Evolutionary conservation across 192 early-diverging fungal species (phyloP).

Genomic region (Backusella luteola): DNA sequence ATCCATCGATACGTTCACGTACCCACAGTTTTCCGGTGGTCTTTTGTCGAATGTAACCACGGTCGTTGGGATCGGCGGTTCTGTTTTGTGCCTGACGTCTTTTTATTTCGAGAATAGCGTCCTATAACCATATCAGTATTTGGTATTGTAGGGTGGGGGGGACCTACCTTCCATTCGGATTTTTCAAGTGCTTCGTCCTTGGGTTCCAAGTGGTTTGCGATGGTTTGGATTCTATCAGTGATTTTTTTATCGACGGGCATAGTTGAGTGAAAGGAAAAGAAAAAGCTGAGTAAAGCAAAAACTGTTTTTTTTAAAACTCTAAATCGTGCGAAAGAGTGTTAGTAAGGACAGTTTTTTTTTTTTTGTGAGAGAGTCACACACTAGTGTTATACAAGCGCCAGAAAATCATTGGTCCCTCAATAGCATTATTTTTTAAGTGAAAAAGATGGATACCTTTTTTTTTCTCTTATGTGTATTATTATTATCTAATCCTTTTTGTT

Average conservation of each 20-base stretch:
- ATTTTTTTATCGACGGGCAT: background rate
- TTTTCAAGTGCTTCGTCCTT: slow-evolving; percentile 28
- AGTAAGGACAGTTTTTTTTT: background rate
- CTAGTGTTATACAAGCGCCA: background rate
- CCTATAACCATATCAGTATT: background rate
- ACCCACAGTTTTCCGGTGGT: slow-evolving; percentile 34
- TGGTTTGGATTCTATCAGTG: slow-evolving; percentile 9
- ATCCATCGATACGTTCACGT: slow-evolving; percentile 28
- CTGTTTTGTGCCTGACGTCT: slow-evolving; percentile 18
- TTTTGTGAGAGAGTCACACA: background rate
- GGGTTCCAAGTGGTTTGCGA: slow-evolving; percentile 5
- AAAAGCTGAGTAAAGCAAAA: background rate
- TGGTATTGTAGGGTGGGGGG: background rate
- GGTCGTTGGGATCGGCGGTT: slow-evolving; percentile 17
- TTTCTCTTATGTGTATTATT: background rate
- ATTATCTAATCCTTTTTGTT: background rate
- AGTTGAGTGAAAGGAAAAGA: background rate
- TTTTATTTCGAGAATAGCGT: slow-evolving; percentile 25
- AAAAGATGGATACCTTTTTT: no score
- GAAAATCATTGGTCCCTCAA: background rate
- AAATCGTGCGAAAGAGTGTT: slow-evolving; percentile 6
- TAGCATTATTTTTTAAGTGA: background rate
- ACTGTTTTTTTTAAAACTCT: background rate
- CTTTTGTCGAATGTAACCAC: slow-evolving; percentile 38
- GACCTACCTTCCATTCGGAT: slow-evolving; percentile 36